These are phyloP conservation scores for Lyophyllum decastes DNA, from an alignment of 768 basidiomycete genomes.

Conservation along the genomic window DNA sequence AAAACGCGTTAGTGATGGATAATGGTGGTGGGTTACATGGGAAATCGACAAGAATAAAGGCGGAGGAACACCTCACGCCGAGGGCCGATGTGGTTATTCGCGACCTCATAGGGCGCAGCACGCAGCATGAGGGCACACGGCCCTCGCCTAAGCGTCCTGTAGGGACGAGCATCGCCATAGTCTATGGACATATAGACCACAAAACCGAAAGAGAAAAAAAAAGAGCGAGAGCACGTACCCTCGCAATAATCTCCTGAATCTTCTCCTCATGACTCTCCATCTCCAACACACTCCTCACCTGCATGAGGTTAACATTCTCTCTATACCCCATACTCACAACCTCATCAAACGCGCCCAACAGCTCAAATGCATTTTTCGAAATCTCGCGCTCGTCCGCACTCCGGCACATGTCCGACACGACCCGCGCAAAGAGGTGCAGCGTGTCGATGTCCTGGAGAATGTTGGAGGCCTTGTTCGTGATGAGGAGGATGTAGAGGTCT, in stretches of 20 bases:
- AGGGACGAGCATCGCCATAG: too few species aligned
- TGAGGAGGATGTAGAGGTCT: conserved; percentile 94
- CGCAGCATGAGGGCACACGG: too few species aligned
- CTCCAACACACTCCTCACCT: conserved; percentile 77
- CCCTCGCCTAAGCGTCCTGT: too few species aligned
- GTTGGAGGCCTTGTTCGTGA: conserved; percentile 99
- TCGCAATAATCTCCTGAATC: conserved; percentile 97
- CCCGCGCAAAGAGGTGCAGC: conserved; percentile 88
- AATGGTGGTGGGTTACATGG: too few species aligned
- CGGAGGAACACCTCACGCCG: too few species aligned
- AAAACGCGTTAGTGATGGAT: background rate
- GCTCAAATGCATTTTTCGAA: conserved; percentile 85
- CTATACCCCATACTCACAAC: conserved; percentile 88
- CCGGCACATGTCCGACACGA: conserved; percentile 90
- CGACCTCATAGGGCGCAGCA: too few species aligned
- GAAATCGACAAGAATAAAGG: too few species aligned
- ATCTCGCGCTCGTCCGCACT: conserved; percentile 90
- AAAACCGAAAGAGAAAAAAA: background rate
- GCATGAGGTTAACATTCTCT: conserved; percentile 77
- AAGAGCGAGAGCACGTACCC: conserved; percentile 50
- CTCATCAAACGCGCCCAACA: conserved; percentile 96
- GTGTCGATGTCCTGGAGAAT: conserved; percentile 98
- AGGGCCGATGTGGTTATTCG: too few species aligned
- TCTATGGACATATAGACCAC: background rate
- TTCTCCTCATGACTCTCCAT: conserved; percentile 94